Conservation (phyloP, 2,329 filamentous ascomycete species). For the Aspergillus brunneoviolaceus region DNA sequence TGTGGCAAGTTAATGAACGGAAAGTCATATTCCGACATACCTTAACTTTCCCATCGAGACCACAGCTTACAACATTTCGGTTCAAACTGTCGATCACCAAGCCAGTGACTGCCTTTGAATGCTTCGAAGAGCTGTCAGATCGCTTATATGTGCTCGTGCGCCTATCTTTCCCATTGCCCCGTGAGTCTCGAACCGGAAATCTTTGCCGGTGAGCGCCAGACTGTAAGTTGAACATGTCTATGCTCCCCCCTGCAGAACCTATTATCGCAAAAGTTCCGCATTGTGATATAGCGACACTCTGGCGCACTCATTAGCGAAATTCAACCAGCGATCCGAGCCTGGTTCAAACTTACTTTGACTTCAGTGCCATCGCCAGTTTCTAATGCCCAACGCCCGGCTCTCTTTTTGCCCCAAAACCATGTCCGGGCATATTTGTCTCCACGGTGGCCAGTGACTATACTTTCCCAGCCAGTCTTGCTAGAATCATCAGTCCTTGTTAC, state of each 20-base stretch:
- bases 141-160: conserved; percentile 34
- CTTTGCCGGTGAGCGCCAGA: conserved; percentile 84
- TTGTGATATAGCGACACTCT: conserved; percentile 81
- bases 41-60: conserved; percentile 87
- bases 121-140: conserved; percentile 57
- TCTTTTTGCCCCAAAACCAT: conserved; percentile 97
- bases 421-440: conserved; percentile 82
- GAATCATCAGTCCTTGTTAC: conserved; percentile 68
- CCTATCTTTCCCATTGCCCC: conserved; percentile 36
- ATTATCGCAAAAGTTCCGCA: conserved; percentile 93
- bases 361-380: conserved; percentile 79
- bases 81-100: conserved; percentile 88
- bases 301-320: conserved; percentile 25
- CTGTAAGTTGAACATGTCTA: conserved; percentile 97
- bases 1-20: not conserved
- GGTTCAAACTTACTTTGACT: conserved; percentile 53
- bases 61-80: conserved; percentile 79
- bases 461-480: conserved; percentile 90
- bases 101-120: conserved; percentile 80
- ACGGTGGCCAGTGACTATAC: conserved; percentile 88
- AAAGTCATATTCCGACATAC: conserved; percentile 26
- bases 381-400: conserved; percentile 89
- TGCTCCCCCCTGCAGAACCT: conserved; percentile 75
- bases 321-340: not conserved
- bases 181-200: conserved; percentile 68